Conservation (phyloP, 495 filamentous ascomycete genomes). For the Aspergillus bertholletiae region DNA sequence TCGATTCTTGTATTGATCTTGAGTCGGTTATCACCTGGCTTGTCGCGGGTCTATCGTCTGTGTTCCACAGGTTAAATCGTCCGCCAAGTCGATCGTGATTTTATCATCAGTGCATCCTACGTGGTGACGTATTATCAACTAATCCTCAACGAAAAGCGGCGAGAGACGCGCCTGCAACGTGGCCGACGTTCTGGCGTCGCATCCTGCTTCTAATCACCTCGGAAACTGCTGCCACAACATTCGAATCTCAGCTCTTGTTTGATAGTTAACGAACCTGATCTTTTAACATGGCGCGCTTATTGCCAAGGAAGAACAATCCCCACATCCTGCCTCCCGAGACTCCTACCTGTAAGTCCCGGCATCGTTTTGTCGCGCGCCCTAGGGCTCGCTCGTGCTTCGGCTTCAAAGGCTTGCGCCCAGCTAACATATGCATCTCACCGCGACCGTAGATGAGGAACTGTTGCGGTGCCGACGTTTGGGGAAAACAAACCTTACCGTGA, state of each 20-base stretch:
- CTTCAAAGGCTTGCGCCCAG: slow-evolving; percentile 24
- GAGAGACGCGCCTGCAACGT: slow-evolving; percentile 49
- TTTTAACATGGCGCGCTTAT: slow-evolving; percentile 57
- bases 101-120: slow-evolving; percentile 8
- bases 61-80: slow-evolving; percentile 5
- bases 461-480: slow-evolving; percentile 82
- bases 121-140: slow-evolving; percentile 21
- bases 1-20: slow-evolving; percentile 7
- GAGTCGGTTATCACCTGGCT: slow-evolving; percentile 6
- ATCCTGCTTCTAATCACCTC: slow-evolving; percentile 14
- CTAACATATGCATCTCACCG: slow-evolving; percentile 13
- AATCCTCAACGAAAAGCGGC: slow-evolving; percentile 9
- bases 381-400: slow-evolving; percentile 14
- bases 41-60: slow-evolving; percentile 11
- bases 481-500: slow-evolving; percentile 85
- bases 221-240: slow-evolving; percentile 1
- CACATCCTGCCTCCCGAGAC: slow-evolving; percentile 71
- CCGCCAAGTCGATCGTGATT: slow-evolving; percentile 1
- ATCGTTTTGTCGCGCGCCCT: slow-evolving; percentile 13
- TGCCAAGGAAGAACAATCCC: slow-evolving; percentile 73
- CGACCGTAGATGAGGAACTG: slow-evolving; percentile 67
- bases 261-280: slow-evolving; percentile 1
- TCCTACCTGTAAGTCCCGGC: slow-evolving; percentile 51
- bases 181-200: slow-evolving; percentile 38
- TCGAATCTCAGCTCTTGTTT: slow-evolving; percentile 4